A percentile compares a stretch with the other conserved stretches of the same genome.
These are phyloP conservation scores for Adansonia rubrostipa DNA, from an alignment of 441 rosid species.

Conservation along the genomic window DNA sequence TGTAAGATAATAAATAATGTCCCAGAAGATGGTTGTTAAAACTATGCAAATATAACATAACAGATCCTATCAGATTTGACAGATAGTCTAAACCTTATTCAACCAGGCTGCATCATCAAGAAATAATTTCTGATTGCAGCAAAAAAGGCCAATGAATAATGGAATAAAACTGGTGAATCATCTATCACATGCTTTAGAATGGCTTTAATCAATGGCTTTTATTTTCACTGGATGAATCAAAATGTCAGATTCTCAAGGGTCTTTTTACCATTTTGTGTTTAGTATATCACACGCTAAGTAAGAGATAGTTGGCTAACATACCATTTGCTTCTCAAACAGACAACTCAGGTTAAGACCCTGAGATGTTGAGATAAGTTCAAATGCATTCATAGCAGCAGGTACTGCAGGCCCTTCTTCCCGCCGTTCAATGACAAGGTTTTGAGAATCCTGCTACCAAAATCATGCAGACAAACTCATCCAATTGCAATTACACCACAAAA, in stretches of 20 bases:
- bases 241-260: not conserved
- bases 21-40: not conserved
- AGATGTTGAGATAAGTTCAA: constrained; percentile 94
- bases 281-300: not conserved
- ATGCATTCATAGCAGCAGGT: constrained; percentile 94
- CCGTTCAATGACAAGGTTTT: constrained; percentile 86
- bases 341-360: constrained; percentile 93
- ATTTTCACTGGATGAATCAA: constrained; percentile 10
- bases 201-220: not conserved
- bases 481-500: constrained; percentile 2
- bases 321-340: constrained; percentile 97
- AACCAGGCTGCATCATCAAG: not conserved
- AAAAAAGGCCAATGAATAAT: not conserved
- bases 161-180: not conserved
- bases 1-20: not conserved
- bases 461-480: constrained; percentile 24
- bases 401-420: constrained; percentile 65
- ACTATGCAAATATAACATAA: not conserved
- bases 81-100: not conserved
- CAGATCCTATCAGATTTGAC: not conserved
- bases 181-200: not conserved
- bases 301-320: constrained; percentile 34
- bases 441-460: constrained; percentile 54
- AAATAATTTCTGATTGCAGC: not conserved
- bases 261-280: not conserved